Evolutionary conservation across 495 filamentous ascomycete genomes (phyloP), one percentile per base, ranked within the genome.

Genomic region (Penicillium egyptiacum): DNA sequence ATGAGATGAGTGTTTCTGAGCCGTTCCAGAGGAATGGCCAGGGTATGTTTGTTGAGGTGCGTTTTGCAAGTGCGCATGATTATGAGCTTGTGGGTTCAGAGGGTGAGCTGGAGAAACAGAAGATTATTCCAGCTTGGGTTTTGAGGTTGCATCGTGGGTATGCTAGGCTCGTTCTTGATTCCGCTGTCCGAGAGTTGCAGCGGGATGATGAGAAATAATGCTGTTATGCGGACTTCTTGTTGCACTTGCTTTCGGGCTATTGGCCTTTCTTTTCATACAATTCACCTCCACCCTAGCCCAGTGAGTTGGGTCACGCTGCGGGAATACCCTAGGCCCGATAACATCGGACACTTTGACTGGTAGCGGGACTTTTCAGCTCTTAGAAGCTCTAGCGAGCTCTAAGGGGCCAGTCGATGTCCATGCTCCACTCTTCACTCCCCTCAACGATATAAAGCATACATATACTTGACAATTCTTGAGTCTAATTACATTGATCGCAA

Each of bases 1-100:
- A 70, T 62, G 72, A 75, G 63, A 59, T 70, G 48, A 67, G 72
- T 45, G 66, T 75, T 2, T 71, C 68, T 3, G 50, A 60, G 53
- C 68, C 65, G 42, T 73, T 68, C 47, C 39, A 44, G 2, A 42
- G 23, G 33, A 46, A 25, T 40, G 64, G 25, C 17, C 40, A 42
- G 42, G 59, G 14, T 1, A 17, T 39, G 23, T 45, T 65, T 23
- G 65, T 73, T 11, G 68, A 75, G 47, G 65, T 75, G n/a, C 43
- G 72, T 11, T 71, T 71, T 58, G 56, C 64, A 2, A 63, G 58
- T 3, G 61, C 68, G 49, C 68, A 73, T 64, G 65, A 71, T 11
- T 75, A 75, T 57, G 67, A 71, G 48, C 14, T 69, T 60, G 46
- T 73, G 0, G 17, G 40, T 2, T 55, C 22, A 3, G 67, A 73